Conservation (phyloP, 2,329 filamentous ascomycete genomes). For the Alternaria longipes region DNA sequence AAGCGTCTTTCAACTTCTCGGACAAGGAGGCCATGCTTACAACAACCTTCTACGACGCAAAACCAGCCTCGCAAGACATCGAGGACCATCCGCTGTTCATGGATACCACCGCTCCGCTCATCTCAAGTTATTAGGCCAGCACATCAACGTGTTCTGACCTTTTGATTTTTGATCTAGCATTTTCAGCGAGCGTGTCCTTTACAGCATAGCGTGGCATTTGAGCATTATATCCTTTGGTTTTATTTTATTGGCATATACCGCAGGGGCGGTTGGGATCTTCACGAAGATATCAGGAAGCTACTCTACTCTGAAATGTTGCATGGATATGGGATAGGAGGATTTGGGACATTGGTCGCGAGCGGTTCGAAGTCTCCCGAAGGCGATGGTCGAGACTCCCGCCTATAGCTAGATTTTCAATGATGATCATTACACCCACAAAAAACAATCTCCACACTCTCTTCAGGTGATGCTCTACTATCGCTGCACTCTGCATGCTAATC, state of each 20-base stretch:
- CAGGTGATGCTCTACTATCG: constrained; percentile 32
- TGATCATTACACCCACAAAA: constrained; percentile 28
- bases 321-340: constrained; percentile 14
- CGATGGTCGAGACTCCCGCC: constrained; percentile 38
- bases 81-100: constrained; percentile 53
- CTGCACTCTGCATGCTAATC: constrained; percentile 29
- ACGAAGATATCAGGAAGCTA: constrained; percentile 22
- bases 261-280: constrained; percentile 18
- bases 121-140: constrained; percentile 51
- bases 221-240: constrained; percentile 39
- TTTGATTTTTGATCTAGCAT: constrained; percentile 49
- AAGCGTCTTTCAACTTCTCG: constrained; percentile 55
- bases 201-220: constrained; percentile 39
- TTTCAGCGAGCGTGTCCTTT: constrained; percentile 50
- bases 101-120: constrained; percentile 52
- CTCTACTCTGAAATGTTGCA: constrained; percentile 35
- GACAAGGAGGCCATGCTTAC: constrained; percentile 60
- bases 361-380: constrained; percentile 37
- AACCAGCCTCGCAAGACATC: constrained; percentile 48
- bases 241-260: constrained; percentile 24
- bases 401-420: constrained; percentile 33
- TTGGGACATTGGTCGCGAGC: constrained; percentile 19
- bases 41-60: constrained; percentile 56
- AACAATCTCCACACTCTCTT: constrained; percentile 14
- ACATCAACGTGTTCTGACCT: constrained; percentile 35